A percentile compares a stretch with the other conserved stretches of the same genome.
These are phyloP conservation scores for Entrophospora sp. DNA, from an alignment of 192 early-diverging fungal species.

Conservation along the genomic window DNA sequence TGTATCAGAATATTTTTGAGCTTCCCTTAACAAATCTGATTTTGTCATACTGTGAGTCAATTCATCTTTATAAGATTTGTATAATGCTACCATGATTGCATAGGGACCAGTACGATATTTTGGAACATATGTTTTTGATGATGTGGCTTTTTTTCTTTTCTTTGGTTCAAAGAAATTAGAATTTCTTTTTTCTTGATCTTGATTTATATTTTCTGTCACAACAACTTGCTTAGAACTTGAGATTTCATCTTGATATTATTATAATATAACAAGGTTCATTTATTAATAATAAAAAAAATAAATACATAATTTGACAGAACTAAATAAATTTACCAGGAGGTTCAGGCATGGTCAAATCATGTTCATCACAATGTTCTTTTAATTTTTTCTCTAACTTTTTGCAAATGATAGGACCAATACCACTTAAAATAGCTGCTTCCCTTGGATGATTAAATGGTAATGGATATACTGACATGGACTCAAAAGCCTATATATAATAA, in stretches of 20 bases:
- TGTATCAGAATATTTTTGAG: conserved; percentile 56
- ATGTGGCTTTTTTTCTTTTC: not conserved
- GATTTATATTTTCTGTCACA: not conserved
- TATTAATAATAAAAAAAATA: not conserved
- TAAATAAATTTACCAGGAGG: not conserved
- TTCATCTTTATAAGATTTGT: conserved; percentile 19
- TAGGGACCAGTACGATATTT: conserved; percentile 69
- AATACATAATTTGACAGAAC: not conserved
- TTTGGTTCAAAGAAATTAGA: not conserved
- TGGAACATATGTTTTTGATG: conserved; percentile 58
- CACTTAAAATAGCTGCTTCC: conserved; percentile 49
- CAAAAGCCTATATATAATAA: conserved; percentile 47
- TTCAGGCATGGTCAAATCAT: conserved; percentile 34
- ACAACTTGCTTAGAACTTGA: too few species aligned
- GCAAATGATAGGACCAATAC: conserved; percentile 54
- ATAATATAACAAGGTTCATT: too few species aligned
- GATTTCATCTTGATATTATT: not conserved
- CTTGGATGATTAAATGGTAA: conserved; percentile 45
- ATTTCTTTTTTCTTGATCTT: not conserved
- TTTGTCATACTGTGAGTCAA: conserved; percentile 42
- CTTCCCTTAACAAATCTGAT: conserved; percentile 55
- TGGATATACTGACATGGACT: conserved; percentile 55
- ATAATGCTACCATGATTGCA: conserved; percentile 65
- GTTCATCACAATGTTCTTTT: conserved; percentile 43
- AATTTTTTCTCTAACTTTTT: conserved; percentile 45